Percentiles rank a stretch among this genome's conserved stretches.
Evolutionary conservation across 106 monocot genomes (phyloP).

Genomic region (Dactylorhiza incarnata): DNA sequence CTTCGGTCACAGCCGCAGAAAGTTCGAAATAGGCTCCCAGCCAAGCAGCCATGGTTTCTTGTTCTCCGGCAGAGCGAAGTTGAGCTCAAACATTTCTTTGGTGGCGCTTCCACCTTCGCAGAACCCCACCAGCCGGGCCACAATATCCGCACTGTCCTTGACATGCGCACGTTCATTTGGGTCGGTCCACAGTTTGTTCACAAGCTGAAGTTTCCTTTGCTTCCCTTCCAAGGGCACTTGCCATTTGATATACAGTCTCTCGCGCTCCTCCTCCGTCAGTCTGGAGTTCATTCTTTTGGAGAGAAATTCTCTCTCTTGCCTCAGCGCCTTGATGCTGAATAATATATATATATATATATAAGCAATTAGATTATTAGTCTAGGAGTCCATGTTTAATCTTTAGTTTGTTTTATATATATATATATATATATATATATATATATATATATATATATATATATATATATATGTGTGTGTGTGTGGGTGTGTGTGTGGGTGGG

Average conservation of each 20-base stretch:
- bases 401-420: too few species aligned
- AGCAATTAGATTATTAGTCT: background rate
- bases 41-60: conserved; percentile 84
- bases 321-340: conserved; percentile 67
- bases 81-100: conserved; percentile 98
- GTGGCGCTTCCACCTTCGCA: conserved; percentile 73
- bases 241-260: conserved; percentile 70
- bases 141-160: conserved; percentile 83
- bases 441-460: too few species aligned
- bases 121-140: conserved; percentile 84
- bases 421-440: too few species aligned
- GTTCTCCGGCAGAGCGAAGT: conserved; percentile 61
- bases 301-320: conserved; percentile 80
- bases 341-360: conserved; percentile 3
- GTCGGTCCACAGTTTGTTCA: conserved; percentile 82
- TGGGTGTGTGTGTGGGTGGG: too few species aligned
- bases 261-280: conserved; percentile 73
- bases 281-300: conserved; percentile 61
- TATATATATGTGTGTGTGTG: too few species aligned
- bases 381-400: background rate
- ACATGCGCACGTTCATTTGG: conserved; percentile 61
- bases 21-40: conserved; percentile 79
- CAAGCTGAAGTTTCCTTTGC: conserved; percentile 73
- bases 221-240: conserved; percentile 78
- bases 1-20: conserved; percentile 36